Evolutionary conservation across 1,284 basidiomycete species (phyloP).

Genomic region (Ceratobasidium sp.): DNA sequence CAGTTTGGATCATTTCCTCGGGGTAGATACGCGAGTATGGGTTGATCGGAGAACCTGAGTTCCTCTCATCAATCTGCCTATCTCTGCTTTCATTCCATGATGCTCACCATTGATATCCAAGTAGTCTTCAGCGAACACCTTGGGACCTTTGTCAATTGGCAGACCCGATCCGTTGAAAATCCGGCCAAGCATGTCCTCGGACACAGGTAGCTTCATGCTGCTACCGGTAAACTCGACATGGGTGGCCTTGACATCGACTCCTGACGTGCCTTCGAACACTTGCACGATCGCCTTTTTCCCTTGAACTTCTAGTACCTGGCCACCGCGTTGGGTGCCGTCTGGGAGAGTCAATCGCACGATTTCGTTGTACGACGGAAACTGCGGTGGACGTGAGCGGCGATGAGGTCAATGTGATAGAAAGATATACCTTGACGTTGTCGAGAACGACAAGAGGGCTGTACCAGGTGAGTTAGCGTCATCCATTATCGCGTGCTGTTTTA

Average conservation of each 20-base stretch:
- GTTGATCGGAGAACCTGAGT: conserved; percentile 94
- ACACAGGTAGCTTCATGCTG: conserved; percentile 98
- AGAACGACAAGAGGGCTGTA: conserved; percentile 90
- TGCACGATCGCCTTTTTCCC: conserved; percentile 99
- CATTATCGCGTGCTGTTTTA: conserved; percentile 30
- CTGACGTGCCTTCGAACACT: conserved; percentile 98
- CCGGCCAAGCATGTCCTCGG: conserved; percentile 99
- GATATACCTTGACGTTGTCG: conserved; percentile 93
- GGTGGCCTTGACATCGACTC: conserved; percentile 96
- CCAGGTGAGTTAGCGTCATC: conserved; percentile 36
- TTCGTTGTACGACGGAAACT: conserved; percentile 99
- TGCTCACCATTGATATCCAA: conserved; percentile 94
- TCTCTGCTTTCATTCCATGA: not conserved
- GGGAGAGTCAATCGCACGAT: conserved; percentile 96
- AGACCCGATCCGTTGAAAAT: conserved; percentile 99
- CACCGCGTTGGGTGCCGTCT: conserved; percentile 93
- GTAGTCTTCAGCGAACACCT: conserved; percentile 99
- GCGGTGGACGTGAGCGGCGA: conserved; percentile 35
- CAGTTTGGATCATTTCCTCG: conserved; percentile 99
- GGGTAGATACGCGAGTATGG: conserved; percentile 99
- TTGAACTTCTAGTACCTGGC: conserved; percentile 97
- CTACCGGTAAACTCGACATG: conserved; percentile 98
- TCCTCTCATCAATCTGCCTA: conserved; percentile 12
- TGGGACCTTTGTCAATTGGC: conserved; percentile 98
- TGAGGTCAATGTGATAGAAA: conserved; percentile 35